Evolutionary conservation across 2,329 filamentous ascomycete genomes (phyloP).

Genomic region (Diplodia corticola): DNA sequence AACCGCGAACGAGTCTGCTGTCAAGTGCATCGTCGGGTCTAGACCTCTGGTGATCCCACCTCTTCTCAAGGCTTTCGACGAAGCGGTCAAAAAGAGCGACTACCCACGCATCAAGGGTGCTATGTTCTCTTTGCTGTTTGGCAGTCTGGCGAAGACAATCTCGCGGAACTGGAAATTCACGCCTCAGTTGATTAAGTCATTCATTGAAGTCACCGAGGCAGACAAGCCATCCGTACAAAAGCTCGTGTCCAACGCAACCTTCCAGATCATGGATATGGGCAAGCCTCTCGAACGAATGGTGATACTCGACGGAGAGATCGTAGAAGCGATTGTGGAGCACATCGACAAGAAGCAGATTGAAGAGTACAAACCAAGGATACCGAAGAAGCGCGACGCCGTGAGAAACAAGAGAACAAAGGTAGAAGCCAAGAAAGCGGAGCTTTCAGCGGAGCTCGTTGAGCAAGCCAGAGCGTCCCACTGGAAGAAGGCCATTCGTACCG

Average conservation of each 20-base stretch:
- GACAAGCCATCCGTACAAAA: constrained; percentile 95
- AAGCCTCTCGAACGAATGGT: constrained; percentile 85
- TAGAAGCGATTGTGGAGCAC: constrained; percentile 62
- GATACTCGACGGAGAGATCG: constrained; percentile 69
- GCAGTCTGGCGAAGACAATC: constrained; percentile 83
- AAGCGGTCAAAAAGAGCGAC: constrained; percentile 76
- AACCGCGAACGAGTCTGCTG: constrained; percentile 84
- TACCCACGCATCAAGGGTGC: constrained; percentile 92
- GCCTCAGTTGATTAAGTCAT: constrained; percentile 82
- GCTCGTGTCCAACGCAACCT: constrained; percentile 76
- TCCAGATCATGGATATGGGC: constrained; percentile 87
- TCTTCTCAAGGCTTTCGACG: constrained; percentile 75
- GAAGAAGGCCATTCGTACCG: constrained; percentile 91
- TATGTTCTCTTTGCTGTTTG: constrained; percentile 86
- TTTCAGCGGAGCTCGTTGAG: constrained; percentile 80
- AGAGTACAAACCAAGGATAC: constrained; percentile 62
- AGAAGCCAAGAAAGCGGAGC: constrained; percentile 76
- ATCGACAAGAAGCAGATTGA: constrained; percentile 43
- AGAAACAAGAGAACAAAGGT: constrained; percentile 72
- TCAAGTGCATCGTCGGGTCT: constrained; percentile 87
- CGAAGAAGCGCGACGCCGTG: constrained; percentile 71
- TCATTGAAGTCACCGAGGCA: constrained; percentile 84
- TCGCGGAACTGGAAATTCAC: constrained; percentile 94
- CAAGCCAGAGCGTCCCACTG: constrained; percentile 81
- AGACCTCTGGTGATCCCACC: constrained; percentile 86